Conservation (phyloP, 176 grass and related monocot species). For the Oryza punctata region DNA sequence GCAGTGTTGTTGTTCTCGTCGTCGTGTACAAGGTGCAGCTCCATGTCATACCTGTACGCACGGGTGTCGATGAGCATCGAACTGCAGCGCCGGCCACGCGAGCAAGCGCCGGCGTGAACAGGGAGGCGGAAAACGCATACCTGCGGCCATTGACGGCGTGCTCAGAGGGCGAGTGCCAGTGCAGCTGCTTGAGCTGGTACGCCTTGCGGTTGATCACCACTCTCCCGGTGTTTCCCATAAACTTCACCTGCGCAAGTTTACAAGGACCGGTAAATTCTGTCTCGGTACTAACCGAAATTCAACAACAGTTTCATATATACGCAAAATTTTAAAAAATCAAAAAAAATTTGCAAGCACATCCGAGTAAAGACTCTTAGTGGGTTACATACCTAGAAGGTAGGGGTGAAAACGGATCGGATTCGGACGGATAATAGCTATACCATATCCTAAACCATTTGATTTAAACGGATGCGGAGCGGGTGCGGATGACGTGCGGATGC, state of each 20-base stretch:
- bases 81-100: neutral
- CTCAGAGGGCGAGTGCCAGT: constrained; percentile 85
- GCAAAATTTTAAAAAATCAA: no score
- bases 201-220: constrained; percentile 52
- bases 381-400: no score
- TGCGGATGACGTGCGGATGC: no score
- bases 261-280: no score
- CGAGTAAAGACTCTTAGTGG: no score
- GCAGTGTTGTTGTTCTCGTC: constrained; percentile 37
- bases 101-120: neutral
- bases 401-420: no score
- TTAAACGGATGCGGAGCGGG: no score
- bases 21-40: constrained; percentile 77
- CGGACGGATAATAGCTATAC: no score
- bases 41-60: constrained; percentile 49
- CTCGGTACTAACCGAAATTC: no score
- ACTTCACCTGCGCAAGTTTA: constrained; percentile 62
- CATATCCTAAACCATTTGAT: no score
- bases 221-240: constrained; percentile 47
- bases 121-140: neutral
- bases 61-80: neutral
- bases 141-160: constrained; percentile 58
- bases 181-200: constrained; percentile 60
- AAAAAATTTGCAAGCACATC: no score
- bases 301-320: no score